Conservation (phyloP, 192 early-diverging fungal species). For the Neocallimastix lanati region DNA sequence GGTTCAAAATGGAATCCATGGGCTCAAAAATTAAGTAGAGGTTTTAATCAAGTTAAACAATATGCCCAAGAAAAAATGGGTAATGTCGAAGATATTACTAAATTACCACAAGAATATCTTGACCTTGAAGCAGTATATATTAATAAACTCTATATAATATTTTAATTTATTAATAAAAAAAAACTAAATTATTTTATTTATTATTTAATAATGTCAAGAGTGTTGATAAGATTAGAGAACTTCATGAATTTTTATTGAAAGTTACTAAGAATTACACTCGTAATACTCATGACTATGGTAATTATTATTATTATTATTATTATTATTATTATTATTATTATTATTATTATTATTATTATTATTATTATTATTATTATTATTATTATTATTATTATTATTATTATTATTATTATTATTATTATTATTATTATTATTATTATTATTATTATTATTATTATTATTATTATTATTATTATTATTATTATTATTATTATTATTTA, state of each 20-base stretch:
- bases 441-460: too few relatives aligned
- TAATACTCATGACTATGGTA: slow-evolving; percentile 58
- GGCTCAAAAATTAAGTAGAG: neutral
- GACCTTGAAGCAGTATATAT: slow-evolving; percentile 61
- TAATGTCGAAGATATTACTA: slow-evolving; percentile 63
- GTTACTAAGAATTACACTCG: slow-evolving; percentile 55
- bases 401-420: too few relatives aligned
- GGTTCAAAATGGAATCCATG: neutral
- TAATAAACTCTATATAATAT: neutral
- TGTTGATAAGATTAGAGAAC: slow-evolving; percentile 51
- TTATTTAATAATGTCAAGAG: slow-evolving; percentile 37
- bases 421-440: too few relatives aligned
- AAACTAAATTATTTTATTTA: too few relatives aligned
- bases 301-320: neutral
- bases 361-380: too few relatives aligned
- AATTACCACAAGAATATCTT: slow-evolving; percentile 83
- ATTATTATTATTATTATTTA: too few relatives aligned
- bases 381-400: too few relatives aligned
- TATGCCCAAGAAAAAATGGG: slow-evolving; percentile 79
- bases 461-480: too few relatives aligned
- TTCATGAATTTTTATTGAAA: slow-evolving; percentile 51
- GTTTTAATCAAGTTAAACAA: slow-evolving; percentile 17
- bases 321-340: too few relatives aligned
- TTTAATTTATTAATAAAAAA: slow-evolving; percentile 7
- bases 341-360: too few relatives aligned